phyloP scores from a whole-genome alignment of 176 grass and related monocot species.

The Zizania latifolia region DNA sequence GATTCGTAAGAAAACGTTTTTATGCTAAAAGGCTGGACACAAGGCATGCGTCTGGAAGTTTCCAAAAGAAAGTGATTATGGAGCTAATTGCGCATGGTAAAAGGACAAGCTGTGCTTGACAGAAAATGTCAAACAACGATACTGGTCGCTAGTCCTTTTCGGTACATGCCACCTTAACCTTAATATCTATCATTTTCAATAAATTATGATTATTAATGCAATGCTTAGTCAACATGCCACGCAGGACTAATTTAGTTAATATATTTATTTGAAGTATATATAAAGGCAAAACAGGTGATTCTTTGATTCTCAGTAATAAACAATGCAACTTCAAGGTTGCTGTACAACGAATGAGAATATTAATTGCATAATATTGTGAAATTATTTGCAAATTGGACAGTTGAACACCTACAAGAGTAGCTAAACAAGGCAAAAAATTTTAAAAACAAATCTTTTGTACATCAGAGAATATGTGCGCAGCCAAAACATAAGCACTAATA shows the following conservation, averaged over 20 bases:
- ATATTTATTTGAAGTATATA: too few species aligned
- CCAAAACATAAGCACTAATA: neutral
- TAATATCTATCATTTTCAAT: neutral
- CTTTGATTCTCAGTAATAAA: neutral
- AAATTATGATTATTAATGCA: neutral
- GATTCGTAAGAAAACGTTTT: neutral
- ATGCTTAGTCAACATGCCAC: neutral
- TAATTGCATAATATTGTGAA: neutral
- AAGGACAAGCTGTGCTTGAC: too few species aligned
- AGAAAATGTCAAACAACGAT: too few species aligned
- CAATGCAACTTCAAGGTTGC: neutral
- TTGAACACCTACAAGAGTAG: neutral
- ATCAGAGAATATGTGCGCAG: neutral
- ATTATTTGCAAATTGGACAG: neutral
- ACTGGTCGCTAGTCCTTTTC: neutral
- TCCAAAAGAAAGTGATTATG: neutral
- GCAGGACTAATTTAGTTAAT: too few species aligned
- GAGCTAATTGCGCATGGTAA: neutral
- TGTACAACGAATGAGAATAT: neutral
- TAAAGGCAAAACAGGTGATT: neutral
- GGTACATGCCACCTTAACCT: neutral
- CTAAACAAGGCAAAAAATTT: neutral
- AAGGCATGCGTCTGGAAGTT: conserved; percentile 15
- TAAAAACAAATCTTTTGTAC: neutral
- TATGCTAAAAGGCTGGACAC: neutral